Evolutionary conservation across 129 eudicot genomes (phyloP), one percentile per base, ranked within the genome.

Genomic region (Calendula officinalis): DNA sequence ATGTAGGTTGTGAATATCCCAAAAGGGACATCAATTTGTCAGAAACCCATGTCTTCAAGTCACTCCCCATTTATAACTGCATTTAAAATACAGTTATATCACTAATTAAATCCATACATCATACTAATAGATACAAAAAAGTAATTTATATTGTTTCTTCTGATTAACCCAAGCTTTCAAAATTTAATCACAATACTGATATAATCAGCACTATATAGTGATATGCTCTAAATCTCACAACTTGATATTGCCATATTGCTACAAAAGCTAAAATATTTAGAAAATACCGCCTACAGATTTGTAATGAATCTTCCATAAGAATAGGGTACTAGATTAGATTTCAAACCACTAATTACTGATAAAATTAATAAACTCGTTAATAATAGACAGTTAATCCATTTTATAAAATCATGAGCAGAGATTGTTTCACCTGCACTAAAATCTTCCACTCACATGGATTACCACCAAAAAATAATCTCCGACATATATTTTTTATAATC

Each of bases 11-110:
- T 12, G 98, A 91, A 60, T 84, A 91, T 37, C 95, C 96, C 80
- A 88, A 56, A 46, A 91, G 90, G 38, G 95, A 76, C 81, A 87
- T 84, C 74, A 91, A 81, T 53, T 48, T 81, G 69, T 91, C 98
- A 0, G 96, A 87, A 15, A 91, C 98, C 98, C 98, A 91, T 5
- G 73, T 78, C 81, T 83, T 87, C 75, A 91, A 74, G 38, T 88
- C 95, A 38, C 77, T 78, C 56, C 83, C 94, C 94, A 85, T 90
- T 57, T 70, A 49, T 30, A 48, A 66, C 85, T 82, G 54, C 79
- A 72, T 47, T 42, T 16, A 66, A 62, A 27, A 38, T 5, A 37
- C 40, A 63, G 35, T 63, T 63, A 32, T 5, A 62, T 9, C 35
- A 35, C 45, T 45, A 14, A 14, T 27, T 59, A 34, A 44, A 1